A percentile compares a stretch with the other conserved stretches of the same genome.
These are phyloP conservation scores for Clavariopsis aquatica DNA, from an alignment of 495 filamentous ascomycete species.

Conservation along the genomic window DNA sequence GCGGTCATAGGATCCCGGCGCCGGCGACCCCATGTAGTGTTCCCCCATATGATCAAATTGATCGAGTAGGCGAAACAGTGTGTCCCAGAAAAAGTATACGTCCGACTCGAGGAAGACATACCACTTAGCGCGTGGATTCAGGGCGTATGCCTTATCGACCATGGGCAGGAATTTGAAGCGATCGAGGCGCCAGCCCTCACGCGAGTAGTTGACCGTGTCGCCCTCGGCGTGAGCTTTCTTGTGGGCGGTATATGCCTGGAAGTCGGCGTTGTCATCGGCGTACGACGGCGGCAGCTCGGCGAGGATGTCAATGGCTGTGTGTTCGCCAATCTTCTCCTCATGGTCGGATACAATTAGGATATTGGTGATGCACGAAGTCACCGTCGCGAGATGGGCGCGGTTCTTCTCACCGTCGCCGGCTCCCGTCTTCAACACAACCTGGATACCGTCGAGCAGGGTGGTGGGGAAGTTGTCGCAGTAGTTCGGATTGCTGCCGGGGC, in stretches of 20 bases:
- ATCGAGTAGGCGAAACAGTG: conserved; percentile 34
- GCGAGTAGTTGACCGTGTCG: conserved; percentile 24
- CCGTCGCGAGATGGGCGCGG: conserved; percentile 45
- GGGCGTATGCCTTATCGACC: conserved; percentile 35
- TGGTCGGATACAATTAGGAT: conserved; percentile 53
- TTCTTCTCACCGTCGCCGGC: conserved; percentile 41
- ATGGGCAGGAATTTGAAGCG: conserved; percentile 37
- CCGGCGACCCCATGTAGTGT: conserved; percentile 34
- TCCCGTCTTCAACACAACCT: conserved; percentile 50
- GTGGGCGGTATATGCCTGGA: conserved; percentile 46
- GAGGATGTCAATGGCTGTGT: conserved; percentile 48
- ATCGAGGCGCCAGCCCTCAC: conserved; percentile 30
- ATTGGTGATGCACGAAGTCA: conserved; percentile 49
- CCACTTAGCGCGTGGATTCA: conserved; percentile 30
- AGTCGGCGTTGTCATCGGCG: conserved; percentile 46
- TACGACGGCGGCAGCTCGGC: conserved; percentile 44
- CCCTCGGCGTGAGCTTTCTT: conserved; percentile 31
- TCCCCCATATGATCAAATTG: conserved; percentile 14
- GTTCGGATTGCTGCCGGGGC: conserved; percentile 17
- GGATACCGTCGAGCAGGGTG: conserved; percentile 41
- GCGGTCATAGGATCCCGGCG: conserved; percentile 10
- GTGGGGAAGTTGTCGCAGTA: conserved; percentile 47
- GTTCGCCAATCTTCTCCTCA: conserved; percentile 47
- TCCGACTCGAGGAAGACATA: conserved; percentile 36
- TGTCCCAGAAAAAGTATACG: conserved; percentile 37